Percentiles rank a stretch among this genome's conserved stretches.
Evolutionary conservation across 768 basidiomycete species (phyloP).

Genomic region (Termitomyces sp.): DNA sequence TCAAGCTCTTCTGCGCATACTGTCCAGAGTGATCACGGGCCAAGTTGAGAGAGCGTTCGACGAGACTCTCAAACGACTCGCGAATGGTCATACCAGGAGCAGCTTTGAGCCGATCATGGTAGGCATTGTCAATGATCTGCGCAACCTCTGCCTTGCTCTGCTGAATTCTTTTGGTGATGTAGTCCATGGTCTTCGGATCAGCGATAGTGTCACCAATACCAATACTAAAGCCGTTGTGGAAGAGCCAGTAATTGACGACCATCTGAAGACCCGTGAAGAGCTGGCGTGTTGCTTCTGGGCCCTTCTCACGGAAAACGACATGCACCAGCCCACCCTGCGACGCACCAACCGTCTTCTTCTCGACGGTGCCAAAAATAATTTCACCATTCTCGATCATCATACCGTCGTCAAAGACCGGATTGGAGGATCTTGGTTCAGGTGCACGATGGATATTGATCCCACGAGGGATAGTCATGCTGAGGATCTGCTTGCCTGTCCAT

Average conservation of each 20-base stretch:
- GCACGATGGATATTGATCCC: conserved; percentile 91
- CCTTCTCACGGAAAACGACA: conserved; percentile 96
- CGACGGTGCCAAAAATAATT: conserved; percentile 90
- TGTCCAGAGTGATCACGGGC: conserved; percentile 96
- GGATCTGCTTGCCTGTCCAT: conserved; percentile 97
- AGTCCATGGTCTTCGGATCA: conserved; percentile 81
- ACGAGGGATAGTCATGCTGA: conserved; percentile 87
- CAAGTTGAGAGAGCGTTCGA: conserved; percentile 87
- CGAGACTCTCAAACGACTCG: conserved; percentile 93
- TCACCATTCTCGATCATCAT: conserved; percentile 97
- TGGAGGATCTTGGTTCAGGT: conserved; percentile 73
- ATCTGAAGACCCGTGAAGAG: conserved; percentile 93
- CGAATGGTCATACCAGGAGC: conserved; percentile 98
- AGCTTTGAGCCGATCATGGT: conserved; percentile 83
- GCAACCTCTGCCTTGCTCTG: conserved; percentile 79
- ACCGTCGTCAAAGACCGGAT: conserved; percentile 89
- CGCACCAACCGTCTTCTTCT: conserved; percentile 99
- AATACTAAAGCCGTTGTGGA: conserved; percentile 98
- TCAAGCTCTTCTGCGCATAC: conserved; percentile 94
- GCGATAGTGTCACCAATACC: conserved; percentile 99
- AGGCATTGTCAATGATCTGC: conserved; percentile 76
- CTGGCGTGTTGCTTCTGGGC: conserved; percentile 83
- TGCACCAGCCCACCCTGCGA: conserved; percentile 93
- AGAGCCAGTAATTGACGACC: conserved; percentile 97
- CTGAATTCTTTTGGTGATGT: conserved; percentile 79